Evolutionary conservation across 805 yeast genomes (phyloP).

Genomic region (Starmerella ratchasimensis): DNA sequence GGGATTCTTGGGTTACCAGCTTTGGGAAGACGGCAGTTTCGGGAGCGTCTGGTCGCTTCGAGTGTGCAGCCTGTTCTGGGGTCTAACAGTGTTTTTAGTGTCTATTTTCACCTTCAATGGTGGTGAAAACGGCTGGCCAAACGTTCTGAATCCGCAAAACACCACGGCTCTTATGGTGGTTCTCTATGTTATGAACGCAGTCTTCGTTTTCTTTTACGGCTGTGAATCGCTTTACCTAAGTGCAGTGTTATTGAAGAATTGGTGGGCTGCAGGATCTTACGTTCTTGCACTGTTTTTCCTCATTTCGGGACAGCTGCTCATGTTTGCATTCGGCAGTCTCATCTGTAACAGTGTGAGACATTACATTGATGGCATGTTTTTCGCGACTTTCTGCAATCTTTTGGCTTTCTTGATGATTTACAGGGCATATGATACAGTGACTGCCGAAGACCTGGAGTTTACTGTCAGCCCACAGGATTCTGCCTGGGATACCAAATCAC

Average conservation of each 20-base stretch:
- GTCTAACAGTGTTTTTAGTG: conserved; percentile 51
- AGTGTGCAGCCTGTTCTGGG: conserved; percentile 40
- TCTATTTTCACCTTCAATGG: conserved; percentile 57
- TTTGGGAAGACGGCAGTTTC: conserved; percentile 88
- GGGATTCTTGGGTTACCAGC: conserved; percentile 72
- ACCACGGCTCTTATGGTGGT: conserved; percentile 61
- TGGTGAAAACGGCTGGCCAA: conserved; percentile 32
- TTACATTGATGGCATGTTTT: conserved; percentile 80
- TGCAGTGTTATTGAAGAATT: conserved; percentile 50
- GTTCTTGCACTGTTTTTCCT: conserved; percentile 58
- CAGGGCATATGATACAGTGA: conserved; percentile 92
- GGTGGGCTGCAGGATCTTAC: conserved; percentile 88
- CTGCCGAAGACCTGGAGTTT: conserved; percentile 88
- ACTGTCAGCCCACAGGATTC: conserved; percentile 46
- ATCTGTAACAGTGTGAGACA: conserved; percentile 67
- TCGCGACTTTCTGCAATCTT: conserved; percentile 66
- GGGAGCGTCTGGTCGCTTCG: conserved; percentile 47
- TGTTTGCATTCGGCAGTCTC: conserved; percentile 50
- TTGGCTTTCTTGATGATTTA: conserved; percentile 88
- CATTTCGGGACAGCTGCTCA: conserved; percentile 61
- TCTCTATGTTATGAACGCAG: conserved; percentile 56
- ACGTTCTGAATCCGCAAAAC: conserved; percentile 34
- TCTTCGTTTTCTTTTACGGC: conserved; percentile 48
- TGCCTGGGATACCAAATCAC: conserved; percentile 29
- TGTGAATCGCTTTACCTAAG: conserved; percentile 58